Evolutionary conservation across 106 monocot species (phyloP), one percentile per base, ranked within the genome.

Genomic region (Dioscorea alata): DNA sequence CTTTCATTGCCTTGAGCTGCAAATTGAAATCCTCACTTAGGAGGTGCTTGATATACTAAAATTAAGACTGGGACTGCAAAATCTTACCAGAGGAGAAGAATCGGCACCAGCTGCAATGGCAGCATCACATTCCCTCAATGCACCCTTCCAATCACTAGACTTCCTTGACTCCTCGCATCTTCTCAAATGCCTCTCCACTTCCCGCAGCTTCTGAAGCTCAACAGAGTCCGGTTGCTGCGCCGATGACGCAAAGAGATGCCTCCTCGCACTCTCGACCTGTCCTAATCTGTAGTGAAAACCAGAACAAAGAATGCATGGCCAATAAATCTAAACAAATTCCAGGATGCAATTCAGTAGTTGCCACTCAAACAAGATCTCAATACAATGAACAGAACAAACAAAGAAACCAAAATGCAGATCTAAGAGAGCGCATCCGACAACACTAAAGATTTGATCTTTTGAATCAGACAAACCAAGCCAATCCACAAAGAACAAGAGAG

Each of bases 1-100:
- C 83, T 78, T 76, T 91, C 13, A 68, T 70, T 6, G 88, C 88
- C 57, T 78, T 64, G 3, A 95, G 72, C 95, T 96, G 79, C 70
- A 61, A 63, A 52, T 54, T 18, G 4, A 54, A 54, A 8, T 18
- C 54, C 54, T 5, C 4, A 42, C 6, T 10, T 8, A 10, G 10
- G 42, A 42, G 9, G 10, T 8, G 42, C 42, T 42, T 0, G 10
- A 42, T 42, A 42, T 42, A 42, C 5, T 2, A 42, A 42, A 42
- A 42, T 8, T 8, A 42, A 42, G 42, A 42, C 42, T 6, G 42
- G 6, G 42, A 42, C 42, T 6, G 42, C 42, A 57, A 23, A 53
- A 48, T 50, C 33, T 75, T 63, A 86, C 86, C 83, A 79, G 49
- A 7, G 74, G 58, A 59, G 86, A 86, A 63, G 83, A 85, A 48